Evolutionary conservation across 2,329 filamentous ascomycete genomes (phyloP).

Genomic region (Monosporascus ibericus): DNA sequence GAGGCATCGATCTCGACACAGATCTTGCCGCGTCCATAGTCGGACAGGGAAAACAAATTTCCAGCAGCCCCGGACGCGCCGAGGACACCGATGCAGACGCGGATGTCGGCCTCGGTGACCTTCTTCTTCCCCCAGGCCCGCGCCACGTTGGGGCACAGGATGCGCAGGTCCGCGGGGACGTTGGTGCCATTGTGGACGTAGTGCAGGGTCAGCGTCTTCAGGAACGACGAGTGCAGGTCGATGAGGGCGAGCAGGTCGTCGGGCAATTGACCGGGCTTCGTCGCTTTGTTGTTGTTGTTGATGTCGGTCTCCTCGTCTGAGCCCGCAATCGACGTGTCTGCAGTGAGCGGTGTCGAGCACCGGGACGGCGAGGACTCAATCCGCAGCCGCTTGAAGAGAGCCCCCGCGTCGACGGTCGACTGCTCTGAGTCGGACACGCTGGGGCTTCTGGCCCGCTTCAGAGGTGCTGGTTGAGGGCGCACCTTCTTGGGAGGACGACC

Average conservation of each 20-base stretch:
- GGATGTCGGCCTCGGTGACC: conserved; percentile 60
- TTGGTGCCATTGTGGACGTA: conserved; percentile 61
- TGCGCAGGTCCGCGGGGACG: conserved; percentile 57
- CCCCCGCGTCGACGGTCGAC: conserved; percentile 25
- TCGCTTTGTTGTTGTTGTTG: conserved; percentile 8
- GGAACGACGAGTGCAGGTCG: conserved; percentile 58
- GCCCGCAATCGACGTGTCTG: conserved; percentile 33
- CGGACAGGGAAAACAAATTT: conserved; percentile 24
- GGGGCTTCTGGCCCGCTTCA: conserved; percentile 24
- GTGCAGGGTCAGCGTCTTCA: conserved; percentile 63
- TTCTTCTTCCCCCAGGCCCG: conserved; percentile 67
- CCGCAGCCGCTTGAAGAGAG: conserved; percentile 35
- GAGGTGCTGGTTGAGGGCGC: conserved; percentile 16
- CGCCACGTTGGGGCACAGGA: conserved; percentile 56
- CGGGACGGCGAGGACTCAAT: conserved; percentile 31
- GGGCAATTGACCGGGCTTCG: conserved; percentile 32
- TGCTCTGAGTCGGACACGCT: conserved; percentile 27
- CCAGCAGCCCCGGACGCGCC: conserved; percentile 21
- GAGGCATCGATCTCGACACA: conserved; percentile 50
- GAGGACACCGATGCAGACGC: conserved; percentile 60
- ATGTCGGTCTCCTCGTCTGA: conserved; percentile 27
- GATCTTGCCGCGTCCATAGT: conserved; percentile 40
- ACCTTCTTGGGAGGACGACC: conserved; percentile 23
- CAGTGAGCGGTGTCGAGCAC: conserved; percentile 26
- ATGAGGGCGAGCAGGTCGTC: conserved; percentile 53